phyloP scores from a whole-genome alignment of 164 flowering plant species.

The Nymphaea colorata region DNA sequence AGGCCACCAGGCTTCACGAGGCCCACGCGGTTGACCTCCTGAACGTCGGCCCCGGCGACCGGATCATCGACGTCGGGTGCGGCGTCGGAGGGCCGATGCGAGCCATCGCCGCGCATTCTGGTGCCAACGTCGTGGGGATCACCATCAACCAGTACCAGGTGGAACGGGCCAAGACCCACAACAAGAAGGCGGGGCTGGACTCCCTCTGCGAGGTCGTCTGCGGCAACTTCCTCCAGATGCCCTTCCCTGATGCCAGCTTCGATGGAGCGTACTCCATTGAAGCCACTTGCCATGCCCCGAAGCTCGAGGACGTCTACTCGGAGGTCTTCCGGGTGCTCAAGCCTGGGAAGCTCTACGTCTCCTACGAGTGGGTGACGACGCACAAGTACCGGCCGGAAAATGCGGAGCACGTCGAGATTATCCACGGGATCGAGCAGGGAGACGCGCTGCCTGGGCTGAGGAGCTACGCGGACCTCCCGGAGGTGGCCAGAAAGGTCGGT shows the following conservation, averaged over 20 bases:
- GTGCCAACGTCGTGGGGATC: conserved; percentile 74
- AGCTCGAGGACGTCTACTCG: conserved; percentile 73
- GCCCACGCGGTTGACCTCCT: conserved; percentile 83
- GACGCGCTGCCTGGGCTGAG: conserved; percentile 87
- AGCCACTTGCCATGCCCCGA: conserved; percentile 94
- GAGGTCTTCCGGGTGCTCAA: conserved; percentile 79
- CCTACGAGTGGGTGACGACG: conserved; percentile 93
- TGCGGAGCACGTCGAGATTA: conserved; percentile 65
- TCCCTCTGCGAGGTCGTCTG: conserved; percentile 77
- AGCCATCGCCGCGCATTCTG: conserved; percentile 79
- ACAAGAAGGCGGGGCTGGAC: conserved; percentile 75
- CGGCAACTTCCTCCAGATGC: conserved; percentile 80
- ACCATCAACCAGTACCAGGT: conserved; percentile 96
- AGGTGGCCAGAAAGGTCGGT: conserved; percentile 67
- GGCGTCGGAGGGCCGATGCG: conserved; percentile 98
- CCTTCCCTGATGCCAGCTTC: conserved; percentile 50
- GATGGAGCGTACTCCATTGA: conserved; percentile 96
- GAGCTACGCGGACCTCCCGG: conserved; percentile 43
- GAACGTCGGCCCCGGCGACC: conserved; percentile 35
- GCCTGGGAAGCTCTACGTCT: conserved; percentile 75
- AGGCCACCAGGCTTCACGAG: conserved; percentile 77
- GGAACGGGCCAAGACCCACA: conserved; percentile 57
- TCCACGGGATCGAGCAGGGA: conserved; percentile 85
- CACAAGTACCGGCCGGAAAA: conserved; percentile 33
- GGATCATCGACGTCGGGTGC: conserved; percentile 80